A percentile compares a stretch with the other conserved stretches of the same genome.
These are phyloP conservation scores for Knufia fluminis DNA, from an alignment of 2,329 filamentous ascomycete species.

Conservation along the genomic window DNA sequence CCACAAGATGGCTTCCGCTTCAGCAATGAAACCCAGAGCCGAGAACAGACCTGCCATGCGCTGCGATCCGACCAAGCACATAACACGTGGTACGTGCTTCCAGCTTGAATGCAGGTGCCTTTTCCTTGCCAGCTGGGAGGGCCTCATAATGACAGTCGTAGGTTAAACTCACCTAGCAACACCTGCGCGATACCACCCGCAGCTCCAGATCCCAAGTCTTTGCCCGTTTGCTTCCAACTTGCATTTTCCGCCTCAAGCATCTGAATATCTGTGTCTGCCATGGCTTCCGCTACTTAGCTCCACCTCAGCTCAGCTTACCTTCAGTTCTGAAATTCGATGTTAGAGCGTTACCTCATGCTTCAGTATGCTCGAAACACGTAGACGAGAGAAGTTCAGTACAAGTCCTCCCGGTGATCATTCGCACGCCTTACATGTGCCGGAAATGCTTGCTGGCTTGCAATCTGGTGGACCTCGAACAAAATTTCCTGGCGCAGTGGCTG, in stretches of 20 bases:
- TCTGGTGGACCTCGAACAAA: neutral
- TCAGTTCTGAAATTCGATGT: neutral
- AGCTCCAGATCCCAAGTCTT: constrained; percentile 86
- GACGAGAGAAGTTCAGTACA: neutral
- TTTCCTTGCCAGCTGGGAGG: neutral
- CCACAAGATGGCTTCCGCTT: too few relatives aligned
- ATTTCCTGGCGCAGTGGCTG: neutral
- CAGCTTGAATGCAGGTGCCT: neutral
- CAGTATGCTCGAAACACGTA: neutral
- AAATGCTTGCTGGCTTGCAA: neutral
- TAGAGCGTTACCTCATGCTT: neutral
- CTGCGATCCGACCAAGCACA: too few relatives aligned
- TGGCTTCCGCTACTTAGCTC: neutral
- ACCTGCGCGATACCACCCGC: constrained; percentile 91
- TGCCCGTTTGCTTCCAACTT: constrained; percentile 54
- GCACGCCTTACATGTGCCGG: neutral
- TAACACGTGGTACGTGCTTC: too few relatives aligned
- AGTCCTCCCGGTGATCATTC: neutral
- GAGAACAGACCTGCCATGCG: too few relatives aligned
- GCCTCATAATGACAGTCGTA: neutral
- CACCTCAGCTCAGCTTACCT: too few relatives aligned
- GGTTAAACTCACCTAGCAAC: constrained; percentile 62
- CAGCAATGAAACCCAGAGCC: too few relatives aligned
- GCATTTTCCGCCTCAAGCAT: constrained; percentile 25
- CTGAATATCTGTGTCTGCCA: constrained; percentile 5